Conservation (phyloP, 768 basidiomycete genomes). For the Hirschioporus abietinus region DNA sequence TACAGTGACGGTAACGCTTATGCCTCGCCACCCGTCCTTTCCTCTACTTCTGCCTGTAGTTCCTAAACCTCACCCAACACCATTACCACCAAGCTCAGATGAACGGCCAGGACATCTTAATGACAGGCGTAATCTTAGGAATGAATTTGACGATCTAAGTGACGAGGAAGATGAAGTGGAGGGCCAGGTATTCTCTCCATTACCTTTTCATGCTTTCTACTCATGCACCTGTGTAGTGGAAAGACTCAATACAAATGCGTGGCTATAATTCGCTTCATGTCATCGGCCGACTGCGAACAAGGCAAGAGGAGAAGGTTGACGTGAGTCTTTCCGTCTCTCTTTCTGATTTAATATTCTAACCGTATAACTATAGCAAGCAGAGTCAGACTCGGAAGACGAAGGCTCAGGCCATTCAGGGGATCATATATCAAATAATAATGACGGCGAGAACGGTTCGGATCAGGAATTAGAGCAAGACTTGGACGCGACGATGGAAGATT, state of each 20-base stretch:
- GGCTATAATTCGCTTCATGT: conserved; percentile 67
- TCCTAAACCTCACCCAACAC: conserved; percentile 61
- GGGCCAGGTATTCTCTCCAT: conserved; percentile 46
- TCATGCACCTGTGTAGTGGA: conserved; percentile 32
- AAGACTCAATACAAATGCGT: conserved; percentile 52
- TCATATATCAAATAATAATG: conserved; percentile 32
- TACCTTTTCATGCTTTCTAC: conserved; percentile 2
- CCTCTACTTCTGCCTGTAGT: conserved; percentile 62
- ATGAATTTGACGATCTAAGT: conserved; percentile 79
- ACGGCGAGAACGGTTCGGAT: conserved; percentile 37
- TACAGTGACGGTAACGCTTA: conserved; percentile 63
- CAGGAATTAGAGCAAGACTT: conserved; percentile 46
- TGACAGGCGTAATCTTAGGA: conserved; percentile 58
- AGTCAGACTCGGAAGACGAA: conserved; percentile 30
- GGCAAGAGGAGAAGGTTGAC: conserved; percentile 82
- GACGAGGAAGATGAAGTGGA: conserved; percentile 84
- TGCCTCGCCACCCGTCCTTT: conserved; percentile 57
- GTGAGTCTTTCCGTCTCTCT: conserved; percentile 31
- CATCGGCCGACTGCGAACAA: conserved; percentile 67
- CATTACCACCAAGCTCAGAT: conserved; percentile 40
- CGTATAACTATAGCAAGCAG: conserved; percentile 20
- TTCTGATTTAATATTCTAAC: background rate
- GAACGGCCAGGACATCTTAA: conserved; percentile 55
- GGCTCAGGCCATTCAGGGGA: conserved; percentile 41
- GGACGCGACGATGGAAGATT: conserved; percentile 60